Evolutionary conservation across 2,329 filamentous ascomycete species (phyloP).

Genomic region (Fusarium annulatum): DNA sequence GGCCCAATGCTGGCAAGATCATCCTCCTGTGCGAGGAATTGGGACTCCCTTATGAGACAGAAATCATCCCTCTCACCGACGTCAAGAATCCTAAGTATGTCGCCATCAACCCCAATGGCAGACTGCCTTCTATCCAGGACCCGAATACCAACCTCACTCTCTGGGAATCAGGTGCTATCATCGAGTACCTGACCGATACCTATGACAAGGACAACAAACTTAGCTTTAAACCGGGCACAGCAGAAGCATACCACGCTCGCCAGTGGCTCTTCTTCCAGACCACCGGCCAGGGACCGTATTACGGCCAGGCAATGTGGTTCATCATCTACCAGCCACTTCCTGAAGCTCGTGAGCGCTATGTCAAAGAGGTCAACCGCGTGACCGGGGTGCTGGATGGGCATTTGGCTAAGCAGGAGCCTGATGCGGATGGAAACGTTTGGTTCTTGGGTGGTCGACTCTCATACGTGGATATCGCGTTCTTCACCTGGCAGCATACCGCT

Average conservation of each 20-base stretch:
- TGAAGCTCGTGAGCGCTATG: neutral
- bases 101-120: neutral
- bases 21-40: neutral
- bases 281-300: constrained; percentile 1
- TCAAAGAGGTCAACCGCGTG: neutral
- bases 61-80: neutral
- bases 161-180: neutral
- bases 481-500: neutral
- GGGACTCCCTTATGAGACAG: neutral
- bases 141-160: neutral
- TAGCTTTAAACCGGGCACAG: neutral
- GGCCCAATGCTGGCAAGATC: neutral
- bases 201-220: neutral
- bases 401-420: neutral
- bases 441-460: neutral
- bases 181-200: neutral
- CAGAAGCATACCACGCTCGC: neutral
- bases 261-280: neutral
- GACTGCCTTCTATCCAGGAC: neutral
- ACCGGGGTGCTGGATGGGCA: neutral
- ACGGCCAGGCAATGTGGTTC: neutral
- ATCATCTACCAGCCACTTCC: neutral
- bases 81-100: neutral
- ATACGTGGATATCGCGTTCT: neutral
- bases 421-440: neutral